Conservation (phyloP, 225 moss, liverwort and hornwort genomes). For the Marchantia polymorpha region DNA sequence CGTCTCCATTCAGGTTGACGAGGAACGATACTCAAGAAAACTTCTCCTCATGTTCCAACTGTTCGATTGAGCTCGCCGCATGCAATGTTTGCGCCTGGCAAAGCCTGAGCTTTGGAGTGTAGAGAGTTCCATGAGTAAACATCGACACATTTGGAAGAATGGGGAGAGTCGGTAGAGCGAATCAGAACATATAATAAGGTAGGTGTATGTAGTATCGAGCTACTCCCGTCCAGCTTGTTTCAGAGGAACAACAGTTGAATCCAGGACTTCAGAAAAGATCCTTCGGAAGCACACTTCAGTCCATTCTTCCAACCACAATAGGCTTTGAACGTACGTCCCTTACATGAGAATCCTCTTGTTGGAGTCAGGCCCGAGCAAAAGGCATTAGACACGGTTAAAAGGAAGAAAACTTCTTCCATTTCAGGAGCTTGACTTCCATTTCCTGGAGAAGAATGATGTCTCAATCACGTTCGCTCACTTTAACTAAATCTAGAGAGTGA, state of each 20-base stretch:
- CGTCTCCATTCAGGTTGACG: not conserved
- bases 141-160: not conserved
- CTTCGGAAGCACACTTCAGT: not conserved
- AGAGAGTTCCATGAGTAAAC: not conserved
- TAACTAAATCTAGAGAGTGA: not conserved
- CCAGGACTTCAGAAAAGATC: not conserved
- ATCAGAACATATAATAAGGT: not conserved
- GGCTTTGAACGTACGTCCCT: not conserved
- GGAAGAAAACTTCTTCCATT: not conserved
- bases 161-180: not conserved
- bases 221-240: not conserved
- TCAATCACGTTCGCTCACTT: not conserved
- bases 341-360: not conserved
- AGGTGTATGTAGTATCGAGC: not conserved
- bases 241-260: not conserved
- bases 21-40: not conserved
- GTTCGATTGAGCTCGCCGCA: not conserved
- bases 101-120: not conserved
- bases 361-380: not conserved
- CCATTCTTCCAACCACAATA: not conserved
- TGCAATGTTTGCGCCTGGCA: not conserved
- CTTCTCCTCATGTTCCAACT: not conserved
- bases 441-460: not conserved
- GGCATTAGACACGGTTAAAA: not conserved
- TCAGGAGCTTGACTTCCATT: conserved; percentile 13